Evolutionary conservation across 1,284 basidiomycete species (phyloP).

Genomic region (Singerocomus inundabilis): DNA sequence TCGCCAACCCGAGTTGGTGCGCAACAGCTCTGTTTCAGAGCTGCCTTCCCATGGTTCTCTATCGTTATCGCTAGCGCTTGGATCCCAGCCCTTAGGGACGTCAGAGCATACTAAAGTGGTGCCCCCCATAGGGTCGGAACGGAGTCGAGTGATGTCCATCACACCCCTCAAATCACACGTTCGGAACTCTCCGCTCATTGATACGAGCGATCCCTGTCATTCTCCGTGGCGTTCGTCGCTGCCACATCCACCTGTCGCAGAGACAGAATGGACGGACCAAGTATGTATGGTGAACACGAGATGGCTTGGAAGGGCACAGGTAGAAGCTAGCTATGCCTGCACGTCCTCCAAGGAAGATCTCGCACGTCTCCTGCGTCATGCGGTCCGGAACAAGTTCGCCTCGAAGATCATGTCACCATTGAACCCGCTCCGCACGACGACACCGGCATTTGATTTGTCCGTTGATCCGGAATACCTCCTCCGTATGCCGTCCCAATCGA

Average conservation of each 20-base stretch:
- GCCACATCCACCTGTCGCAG: conserved; percentile 1
- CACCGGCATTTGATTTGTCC: conserved; percentile 13
- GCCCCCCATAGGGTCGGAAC: conserved; percentile 32
- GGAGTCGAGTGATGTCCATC: conserved; percentile 23
- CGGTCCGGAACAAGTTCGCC: conserved; percentile 25
- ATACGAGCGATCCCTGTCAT: not conserved
- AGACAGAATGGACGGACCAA: conserved; percentile 6
- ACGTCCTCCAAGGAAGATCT: conserved; percentile 24
- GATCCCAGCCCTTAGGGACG: conserved; percentile 27
- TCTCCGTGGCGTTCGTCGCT: conserved; percentile 11
- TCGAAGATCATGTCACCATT: conserved; percentile 32
- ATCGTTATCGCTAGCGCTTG: conserved; percentile 27
- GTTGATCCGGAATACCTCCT: conserved; percentile 16
- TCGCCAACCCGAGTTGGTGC: conserved; percentile 7
- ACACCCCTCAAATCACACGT: conserved; percentile 11
- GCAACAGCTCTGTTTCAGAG: conserved; percentile 4
- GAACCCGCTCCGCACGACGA: conserved; percentile 28
- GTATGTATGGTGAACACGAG: not conserved
- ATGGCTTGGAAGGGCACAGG: conserved; percentile 1
- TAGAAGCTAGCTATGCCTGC: not conserved
- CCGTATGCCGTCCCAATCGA: conserved; percentile 25
- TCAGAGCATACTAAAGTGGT: conserved; percentile 24
- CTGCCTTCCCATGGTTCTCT: conserved; percentile 11
- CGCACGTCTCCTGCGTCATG: conserved; percentile 26
- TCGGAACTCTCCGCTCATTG: not conserved